phyloP scores from a whole-genome alignment of 192 early-diverging fungal genomes.

The Gaertneriomyces semiglobifer region DNA sequence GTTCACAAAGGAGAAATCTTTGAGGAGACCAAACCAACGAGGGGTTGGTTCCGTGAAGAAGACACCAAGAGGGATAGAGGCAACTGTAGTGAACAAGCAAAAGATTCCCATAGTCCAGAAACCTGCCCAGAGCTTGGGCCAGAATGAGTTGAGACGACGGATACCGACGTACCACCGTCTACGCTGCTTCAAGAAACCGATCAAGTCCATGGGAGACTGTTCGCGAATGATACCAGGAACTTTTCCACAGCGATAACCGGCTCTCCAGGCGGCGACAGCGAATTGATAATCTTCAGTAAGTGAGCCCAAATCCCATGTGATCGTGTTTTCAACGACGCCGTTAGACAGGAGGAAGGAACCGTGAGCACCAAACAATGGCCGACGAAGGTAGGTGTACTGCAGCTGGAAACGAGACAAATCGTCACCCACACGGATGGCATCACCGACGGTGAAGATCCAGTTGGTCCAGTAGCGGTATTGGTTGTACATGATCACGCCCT shows the following conservation, averaged over 20 bases:
- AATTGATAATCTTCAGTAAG: slow-evolving; percentile 59
- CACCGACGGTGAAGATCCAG: slow-evolving; percentile 56
- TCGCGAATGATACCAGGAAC: slow-evolving; percentile 51
- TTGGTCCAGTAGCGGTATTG: slow-evolving; percentile 56
- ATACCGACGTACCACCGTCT: slow-evolving; percentile 57
- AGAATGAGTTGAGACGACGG: slow-evolving; percentile 46
- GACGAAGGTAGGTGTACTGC: slow-evolving; percentile 57
- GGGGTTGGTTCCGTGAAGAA: slow-evolving; percentile 34
- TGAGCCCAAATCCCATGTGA: slow-evolving; percentile 54
- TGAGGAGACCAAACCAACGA: slow-evolving; percentile 54
- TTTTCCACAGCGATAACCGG: slow-evolving; percentile 54
- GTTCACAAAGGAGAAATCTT: slow-evolving; percentile 49
- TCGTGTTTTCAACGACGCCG: slow-evolving; percentile 52
- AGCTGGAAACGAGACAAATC: slow-evolving; percentile 55
- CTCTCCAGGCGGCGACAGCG: slow-evolving; percentile 48
- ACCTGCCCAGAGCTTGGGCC: slow-evolving; percentile 52
- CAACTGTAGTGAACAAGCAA: slow-evolving; percentile 44
- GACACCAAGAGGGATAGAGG: slow-evolving; percentile 47
- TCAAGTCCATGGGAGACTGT: slow-evolving; percentile 50
- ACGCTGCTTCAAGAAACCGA: slow-evolving; percentile 57
- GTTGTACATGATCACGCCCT: slow-evolving; percentile 60
- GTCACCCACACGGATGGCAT: slow-evolving; percentile 58
- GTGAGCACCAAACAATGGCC: slow-evolving; percentile 55
- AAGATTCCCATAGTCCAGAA: slow-evolving; percentile 56
- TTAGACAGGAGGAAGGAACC: slow-evolving; percentile 54